These are phyloP conservation scores for Avena insularis DNA, from an alignment of 176 grass and related monocot species.

Conservation along the genomic window DNA sequence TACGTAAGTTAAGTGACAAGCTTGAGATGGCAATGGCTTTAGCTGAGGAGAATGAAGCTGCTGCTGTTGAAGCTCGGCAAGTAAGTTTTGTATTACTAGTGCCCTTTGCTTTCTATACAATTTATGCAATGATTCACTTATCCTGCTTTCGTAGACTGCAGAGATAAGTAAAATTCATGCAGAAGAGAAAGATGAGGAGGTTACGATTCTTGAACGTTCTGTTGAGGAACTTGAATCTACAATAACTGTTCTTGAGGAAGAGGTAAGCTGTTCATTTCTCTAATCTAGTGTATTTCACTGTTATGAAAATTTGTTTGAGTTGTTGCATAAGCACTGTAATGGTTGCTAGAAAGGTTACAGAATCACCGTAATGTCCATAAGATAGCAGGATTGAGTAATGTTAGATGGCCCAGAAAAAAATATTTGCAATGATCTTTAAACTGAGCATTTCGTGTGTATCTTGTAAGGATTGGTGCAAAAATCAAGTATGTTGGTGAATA, in stretches of 20 bases:
- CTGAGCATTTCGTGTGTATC: conserved; percentile 17
- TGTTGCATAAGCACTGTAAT: neutral
- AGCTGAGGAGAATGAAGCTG: conserved; percentile 92
- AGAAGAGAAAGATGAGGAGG: conserved; percentile 88
- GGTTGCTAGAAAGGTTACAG: conserved; percentile 8
- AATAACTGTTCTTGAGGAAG: conserved; percentile 78
- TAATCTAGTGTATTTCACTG: neutral
- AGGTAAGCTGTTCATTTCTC: conserved; percentile 52
- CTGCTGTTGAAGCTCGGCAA: conserved; percentile 75
- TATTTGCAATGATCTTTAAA: neutral
- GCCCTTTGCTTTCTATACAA: conserved; percentile 7
- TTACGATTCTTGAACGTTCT: conserved; percentile 85
- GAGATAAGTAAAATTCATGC: conserved; percentile 75
- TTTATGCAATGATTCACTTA: conserved; percentile 32
- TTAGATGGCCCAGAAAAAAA: neutral
- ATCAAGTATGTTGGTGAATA: neutral
- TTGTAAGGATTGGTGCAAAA: conserved; percentile 28
- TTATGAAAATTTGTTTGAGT: neutral
- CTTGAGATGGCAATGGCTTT: conserved; percentile 83
- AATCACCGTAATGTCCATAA: neutral
- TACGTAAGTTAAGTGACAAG: conserved; percentile 58
- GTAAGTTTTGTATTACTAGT: conserved; percentile 54
- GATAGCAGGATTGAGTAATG: conserved; percentile 3
- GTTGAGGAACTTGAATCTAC: conserved; percentile 87
- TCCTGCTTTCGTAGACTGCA: conserved; percentile 60